Conservation (phyloP, 495 filamentous ascomycete species). For the Xeromyces bisporus region DNA sequence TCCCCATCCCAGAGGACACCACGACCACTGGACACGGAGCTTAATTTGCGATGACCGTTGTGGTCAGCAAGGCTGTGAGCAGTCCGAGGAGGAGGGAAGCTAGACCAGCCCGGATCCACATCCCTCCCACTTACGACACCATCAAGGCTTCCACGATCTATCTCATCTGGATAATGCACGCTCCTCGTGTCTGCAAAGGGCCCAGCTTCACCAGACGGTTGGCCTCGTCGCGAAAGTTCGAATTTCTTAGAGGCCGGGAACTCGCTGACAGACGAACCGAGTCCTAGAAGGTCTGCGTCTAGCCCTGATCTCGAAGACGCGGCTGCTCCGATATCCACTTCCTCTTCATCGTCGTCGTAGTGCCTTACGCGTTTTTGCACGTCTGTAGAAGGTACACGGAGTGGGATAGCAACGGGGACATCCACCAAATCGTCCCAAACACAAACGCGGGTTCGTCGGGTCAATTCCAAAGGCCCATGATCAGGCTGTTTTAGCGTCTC, state of each 20-base stretch:
- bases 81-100: conserved; percentile 18
- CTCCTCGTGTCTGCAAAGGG: conserved; percentile 15
- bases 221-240: conserved; percentile 49
- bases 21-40: conserved; percentile 21
- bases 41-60: conserved; percentile 24
- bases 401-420: conserved; percentile 80
- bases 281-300: conserved; percentile 56
- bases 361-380: conserved; percentile 42
- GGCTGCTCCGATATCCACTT: conserved; percentile 79
- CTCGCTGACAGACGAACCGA: conserved; percentile 44
- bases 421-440: conserved; percentile 98
- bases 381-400: conserved; percentile 60
- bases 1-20: conserved; percentile 42
- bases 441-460: conserved; percentile 73
- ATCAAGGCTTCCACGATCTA: conserved; percentile 15
- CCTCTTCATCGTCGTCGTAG: conserved; percentile 44
- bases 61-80: conserved; percentile 4
- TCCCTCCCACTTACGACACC: conserved; percentile 13
- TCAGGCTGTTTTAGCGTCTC: conserved; percentile 86
- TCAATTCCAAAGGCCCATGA: conserved; percentile 87
- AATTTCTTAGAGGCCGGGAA: conserved; percentile 74
- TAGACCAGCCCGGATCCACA: conserved; percentile 25
- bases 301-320: conserved; percentile 39
- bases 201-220: conserved; percentile 27
- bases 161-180: conserved; percentile 20